Percentiles rank a stretch among this genome's conserved stretches.
These are phyloP conservation scores for Ustilago tritici DNA, from an alignment of 1,284 basidiomycete species.

Conservation along the genomic window DNA sequence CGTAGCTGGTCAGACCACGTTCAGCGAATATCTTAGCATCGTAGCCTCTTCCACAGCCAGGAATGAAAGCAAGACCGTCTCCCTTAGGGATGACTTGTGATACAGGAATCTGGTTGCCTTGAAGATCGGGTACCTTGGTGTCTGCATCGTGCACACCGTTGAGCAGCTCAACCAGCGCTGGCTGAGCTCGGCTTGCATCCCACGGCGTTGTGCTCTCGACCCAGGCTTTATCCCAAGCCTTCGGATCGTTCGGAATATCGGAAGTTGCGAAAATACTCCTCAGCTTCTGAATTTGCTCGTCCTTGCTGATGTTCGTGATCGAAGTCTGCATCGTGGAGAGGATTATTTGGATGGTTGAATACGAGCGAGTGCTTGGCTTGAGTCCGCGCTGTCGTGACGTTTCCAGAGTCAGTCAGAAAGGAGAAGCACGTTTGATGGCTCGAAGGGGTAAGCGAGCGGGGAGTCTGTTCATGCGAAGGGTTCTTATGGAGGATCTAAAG, in stretches of 20 bases:
- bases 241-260: conserved; percentile 42
- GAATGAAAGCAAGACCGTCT: conserved; percentile 30
- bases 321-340: conserved; percentile 4
- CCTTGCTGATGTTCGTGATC: not conserved
- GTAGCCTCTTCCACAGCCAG: conserved; percentile 54
- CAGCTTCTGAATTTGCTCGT: conserved; percentile 37
- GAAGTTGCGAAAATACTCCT: conserved; percentile 43
- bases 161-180: conserved; percentile 48
- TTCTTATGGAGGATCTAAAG: not conserved
- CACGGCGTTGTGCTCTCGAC: conserved; percentile 51
- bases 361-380: not conserved
- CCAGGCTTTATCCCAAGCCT: conserved; percentile 60
- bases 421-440: not conserved
- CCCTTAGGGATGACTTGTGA: conserved; percentile 33
- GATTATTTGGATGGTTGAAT: conserved; percentile 3
- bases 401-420: not conserved
- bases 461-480: conserved; percentile 4
- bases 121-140: conserved; percentile 13
- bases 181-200: conserved; percentile 50
- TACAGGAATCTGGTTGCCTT: conserved; percentile 21
- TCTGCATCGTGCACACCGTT: conserved; percentile 35
- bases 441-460: not conserved
- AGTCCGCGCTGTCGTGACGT: not conserved
- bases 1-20: conserved; percentile 41
- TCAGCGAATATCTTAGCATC: conserved; percentile 51